A percentile compares a stretch with the other conserved stretches of the same genome.
Conservation (phyloP, 345 rosid species). For the Ricinus communis region DNA sequence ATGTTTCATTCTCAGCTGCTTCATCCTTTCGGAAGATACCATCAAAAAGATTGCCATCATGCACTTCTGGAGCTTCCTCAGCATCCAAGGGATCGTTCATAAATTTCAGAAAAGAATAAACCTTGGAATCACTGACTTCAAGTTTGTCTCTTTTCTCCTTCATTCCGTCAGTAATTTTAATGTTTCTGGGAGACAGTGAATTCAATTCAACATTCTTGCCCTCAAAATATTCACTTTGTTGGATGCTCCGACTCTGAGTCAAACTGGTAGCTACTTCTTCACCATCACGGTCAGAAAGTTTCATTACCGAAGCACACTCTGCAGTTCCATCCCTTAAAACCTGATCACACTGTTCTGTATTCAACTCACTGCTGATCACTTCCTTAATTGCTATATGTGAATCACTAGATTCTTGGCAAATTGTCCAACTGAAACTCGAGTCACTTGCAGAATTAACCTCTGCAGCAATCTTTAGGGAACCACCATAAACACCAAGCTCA, state of each 20-base stretch:
- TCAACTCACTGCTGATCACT: neutral
- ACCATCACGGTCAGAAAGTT: constrained; percentile 7
- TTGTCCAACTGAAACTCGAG: too few relatives aligned
- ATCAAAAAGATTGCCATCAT: neutral
- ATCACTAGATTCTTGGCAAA: neutral
- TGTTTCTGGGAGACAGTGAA: neutral
- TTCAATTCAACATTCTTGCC: constrained; percentile 3
- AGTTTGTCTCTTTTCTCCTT: neutral
- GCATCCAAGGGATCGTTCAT: neutral
- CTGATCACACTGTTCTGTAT: neutral
- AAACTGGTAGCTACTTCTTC: constrained; percentile 19
- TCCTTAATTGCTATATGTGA: neutral
- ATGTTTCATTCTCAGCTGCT: neutral
- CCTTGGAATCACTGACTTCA: neutral
- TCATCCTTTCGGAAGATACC: neutral
- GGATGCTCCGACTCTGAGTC: constrained; percentile 4
- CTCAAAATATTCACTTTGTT: constrained; percentile 3
- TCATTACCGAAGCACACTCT: neutral
- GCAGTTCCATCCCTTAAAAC: constrained; percentile 9
- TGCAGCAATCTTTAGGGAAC: neutral
- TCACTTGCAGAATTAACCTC: neutral
- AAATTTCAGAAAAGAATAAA: neutral
- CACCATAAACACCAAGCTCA: neutral
- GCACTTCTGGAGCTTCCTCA: neutral
- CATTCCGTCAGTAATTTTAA: neutral